phyloP scores from a whole-genome alignment of 1,139 yeast species.

The Nakaseomyces glabratus region DNA sequence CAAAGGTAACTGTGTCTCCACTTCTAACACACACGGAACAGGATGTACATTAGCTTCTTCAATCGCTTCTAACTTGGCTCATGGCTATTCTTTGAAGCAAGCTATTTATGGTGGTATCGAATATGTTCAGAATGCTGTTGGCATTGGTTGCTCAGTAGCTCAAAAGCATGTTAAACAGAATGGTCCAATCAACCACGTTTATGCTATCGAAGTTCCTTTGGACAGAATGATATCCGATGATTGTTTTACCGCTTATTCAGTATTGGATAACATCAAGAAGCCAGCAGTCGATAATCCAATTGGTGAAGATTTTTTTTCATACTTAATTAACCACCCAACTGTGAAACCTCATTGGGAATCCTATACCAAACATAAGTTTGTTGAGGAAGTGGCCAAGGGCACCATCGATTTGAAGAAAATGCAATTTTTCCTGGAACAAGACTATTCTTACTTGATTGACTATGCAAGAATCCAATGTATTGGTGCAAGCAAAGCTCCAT shows the following conservation, averaged over 20 bases:
- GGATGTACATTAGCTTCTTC: slow-evolving; percentile 86
- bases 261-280: slow-evolving; percentile 20
- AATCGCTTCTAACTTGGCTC: slow-evolving; percentile 67
- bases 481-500: slow-evolving; percentile 57
- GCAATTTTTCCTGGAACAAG: slow-evolving; percentile 57
- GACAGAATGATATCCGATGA: slow-evolving; percentile 28
- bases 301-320: slow-evolving; percentile 40
- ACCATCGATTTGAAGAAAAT: slow-evolving; percentile 44
- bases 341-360: slow-evolving; percentile 47
- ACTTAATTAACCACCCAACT: slow-evolving; percentile 47
- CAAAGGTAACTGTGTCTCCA: slow-evolving; percentile 41
- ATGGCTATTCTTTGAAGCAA: slow-evolving; percentile 36
- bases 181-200: slow-evolving; percentile 67
- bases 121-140: slow-evolving; percentile 61
- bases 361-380: slow-evolving; percentile 57
- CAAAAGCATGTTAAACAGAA: slow-evolving; percentile 36
- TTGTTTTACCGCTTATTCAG: slow-evolving; percentile 23
- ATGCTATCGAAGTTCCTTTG: slow-evolving; percentile 33
- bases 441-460: slow-evolving; percentile 57
- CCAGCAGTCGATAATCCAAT: slow-evolving; percentile 13
- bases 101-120: slow-evolving; percentile 52
- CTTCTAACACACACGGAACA: slow-evolving; percentile 73
- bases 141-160: slow-evolving; percentile 38
- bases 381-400: slow-evolving; percentile 44
- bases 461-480: slow-evolving; percentile 62